Evolutionary conservation across 495 filamentous ascomycete species (phyloP), one percentile per base, ranked within the genome.

Genomic region (Sordaria brevicollis): DNA sequence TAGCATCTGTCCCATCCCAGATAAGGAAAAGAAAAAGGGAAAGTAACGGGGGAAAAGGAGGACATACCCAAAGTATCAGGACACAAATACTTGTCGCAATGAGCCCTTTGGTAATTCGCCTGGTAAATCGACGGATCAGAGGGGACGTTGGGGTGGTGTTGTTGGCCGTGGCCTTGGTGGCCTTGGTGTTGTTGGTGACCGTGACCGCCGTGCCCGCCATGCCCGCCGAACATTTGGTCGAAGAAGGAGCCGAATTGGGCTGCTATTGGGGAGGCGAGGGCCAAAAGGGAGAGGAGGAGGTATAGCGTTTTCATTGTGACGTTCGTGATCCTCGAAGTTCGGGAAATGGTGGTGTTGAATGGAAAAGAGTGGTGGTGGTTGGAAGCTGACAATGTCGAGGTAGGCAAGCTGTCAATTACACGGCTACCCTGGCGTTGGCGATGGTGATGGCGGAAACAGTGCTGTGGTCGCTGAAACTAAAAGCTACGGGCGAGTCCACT

Each of bases 1-100:
- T 31, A 35, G 8, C 31, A 43, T 25, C 8, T 41, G 4, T 43
- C 21, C 49, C 43, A 17, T 17, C 1, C 15, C 15, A 29, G n/a
- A 38, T 15, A 34, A 5, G 15, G 7, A 35, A 57, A 35, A 43
- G 4, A 34, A 19, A n/a, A n/a, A n/a, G n/a, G n/a, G n/a, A n/a
- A n/a, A n/a, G n/a, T n/a, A n/a, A n/a, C n/a, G n/a, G n/a, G n/a
- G 17, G 31, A 25, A 49, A 34, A 11, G 11, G 37, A 29, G 29
- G 21, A 25, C 78, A 62, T 72, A 85, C 83, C 89, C 31, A 97
- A 86, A 4, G 93, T 97, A 67, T 88, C 90, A 1, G 93, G 93
- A 76, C 93, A 97, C n/a, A 97, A 88, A 77, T 96, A 97, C 74
- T 93, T 92, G 70, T 90, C 86, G 83, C 93, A 97, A 76, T 87